Percentiles rank a stretch among this genome's conserved stretches.
Evolutionary conservation across 2,329 filamentous ascomycete genomes (phyloP).

Genomic region (Hansfordia pulvinata): DNA sequence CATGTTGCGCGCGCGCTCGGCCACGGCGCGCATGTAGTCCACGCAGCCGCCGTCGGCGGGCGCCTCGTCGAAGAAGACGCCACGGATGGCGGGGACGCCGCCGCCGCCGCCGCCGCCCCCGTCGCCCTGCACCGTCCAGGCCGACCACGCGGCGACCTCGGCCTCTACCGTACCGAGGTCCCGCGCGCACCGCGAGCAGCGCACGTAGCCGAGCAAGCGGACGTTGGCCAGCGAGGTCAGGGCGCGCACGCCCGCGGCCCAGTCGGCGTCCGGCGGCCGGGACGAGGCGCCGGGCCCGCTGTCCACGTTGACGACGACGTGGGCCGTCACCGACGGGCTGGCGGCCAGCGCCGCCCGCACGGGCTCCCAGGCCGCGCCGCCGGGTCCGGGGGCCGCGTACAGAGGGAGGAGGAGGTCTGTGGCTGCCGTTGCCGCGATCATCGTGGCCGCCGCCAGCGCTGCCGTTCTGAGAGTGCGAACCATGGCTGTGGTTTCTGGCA

Average conservation of each 20-base stretch:
- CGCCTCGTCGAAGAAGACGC: slow-evolving; percentile 4
- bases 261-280: too few relatives aligned
- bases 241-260: slow-evolving; percentile 1
- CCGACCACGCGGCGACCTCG: slow-evolving; percentile 2
- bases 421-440: too few relatives aligned
- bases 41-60: background rate
- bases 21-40: slow-evolving; percentile 1
- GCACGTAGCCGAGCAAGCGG: background rate
- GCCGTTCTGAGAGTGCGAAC: too few relatives aligned
- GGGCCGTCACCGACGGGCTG: slow-evolving; percentile 1
- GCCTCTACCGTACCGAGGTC: background rate
- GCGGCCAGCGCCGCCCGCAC: slow-evolving; percentile 1
- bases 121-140: slow-evolving; percentile 1
- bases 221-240: slow-evolving; percentile 1
- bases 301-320: slow-evolving; percentile 2
- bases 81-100: slow-evolving; percentile 1
- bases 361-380: slow-evolving; percentile 1
- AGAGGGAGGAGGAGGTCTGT: slow-evolving; percentile 2
- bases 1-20: background rate
- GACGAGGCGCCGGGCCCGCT: too few relatives aligned
- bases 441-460: too few relatives aligned
- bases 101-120: slow-evolving; percentile 1
- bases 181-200: background rate
- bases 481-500: too few relatives aligned
- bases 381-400: slow-evolving; percentile 2